Base-by-base conservation (phyloP, 164 flowering plant genomes). In the Tinospora cordifolia region DNA sequence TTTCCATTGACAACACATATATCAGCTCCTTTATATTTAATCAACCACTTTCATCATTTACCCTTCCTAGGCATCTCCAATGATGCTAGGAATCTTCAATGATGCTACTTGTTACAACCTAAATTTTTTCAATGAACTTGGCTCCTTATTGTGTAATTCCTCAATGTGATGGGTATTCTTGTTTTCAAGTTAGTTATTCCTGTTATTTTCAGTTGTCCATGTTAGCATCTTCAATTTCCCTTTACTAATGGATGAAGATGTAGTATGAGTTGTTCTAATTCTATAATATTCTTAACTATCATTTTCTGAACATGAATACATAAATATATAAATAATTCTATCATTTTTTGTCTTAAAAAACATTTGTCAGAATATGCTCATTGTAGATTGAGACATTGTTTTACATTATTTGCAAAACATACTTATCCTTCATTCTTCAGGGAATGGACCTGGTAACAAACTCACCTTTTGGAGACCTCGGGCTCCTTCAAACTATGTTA, bases 391-490 rank as follows among this genome's bases (percentile, higher is more conserved):
- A 4, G 19, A 19, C 17, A 14, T 51, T n/a, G 14, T 51, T 4
- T 40, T 12, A 66, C 22, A 21, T 62, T 21, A 7, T 22, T 22
- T 2, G 24, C 22, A 24, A 44, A 62, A 15, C 62, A 41, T 60
- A 41, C n/a, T 73, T 10, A 57, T 40, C 14, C 72, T 26, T 59
- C 25, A 26, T 65, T 69, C 67, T 83, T 76, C 86, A 90, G 98
- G 85, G 71, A 87, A 81, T 81, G 90, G 85, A 15, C 69, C 80
- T 26, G 70, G 72, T 60, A 78, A 79, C 80, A 85, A 83, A 51
- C 88, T 92, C 69, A 86, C 97, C 30, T 85, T 92, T 80, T 95
- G 99, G 99, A 88, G 99, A 78, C 98, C 99, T 30, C 89, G 80
- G 76, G 90, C 99, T 75, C 97, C 99, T 40, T 79, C 98, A 72